These are phyloP conservation scores for Boletus tomentosulus DNA, from an alignment of 768 basidiomycete species.

Conservation along the genomic window DNA sequence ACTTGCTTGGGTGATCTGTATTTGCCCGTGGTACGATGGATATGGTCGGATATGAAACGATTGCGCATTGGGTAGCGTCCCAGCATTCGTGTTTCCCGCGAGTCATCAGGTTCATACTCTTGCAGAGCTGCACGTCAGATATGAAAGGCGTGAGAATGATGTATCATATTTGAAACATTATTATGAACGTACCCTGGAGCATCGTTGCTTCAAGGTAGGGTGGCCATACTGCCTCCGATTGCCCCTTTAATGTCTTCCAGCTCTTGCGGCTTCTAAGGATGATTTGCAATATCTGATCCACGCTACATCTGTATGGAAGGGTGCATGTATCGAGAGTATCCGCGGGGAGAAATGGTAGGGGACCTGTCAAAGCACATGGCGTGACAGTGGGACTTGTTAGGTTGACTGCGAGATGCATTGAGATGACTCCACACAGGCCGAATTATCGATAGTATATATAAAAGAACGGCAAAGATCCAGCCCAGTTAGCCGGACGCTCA, in stretches of 20 bases:
- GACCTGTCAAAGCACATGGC: background rate
- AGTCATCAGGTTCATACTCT: slow-evolving; percentile 71
- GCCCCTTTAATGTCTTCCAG: slow-evolving; percentile 69
- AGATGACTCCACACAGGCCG: slow-evolving; percentile 3
- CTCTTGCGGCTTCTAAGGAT: slow-evolving; percentile 67
- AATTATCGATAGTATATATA: slow-evolving; percentile 23
- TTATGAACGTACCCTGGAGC: slow-evolving; percentile 54
- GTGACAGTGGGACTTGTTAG: slow-evolving; percentile 4
- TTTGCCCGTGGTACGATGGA: slow-evolving; percentile 64
- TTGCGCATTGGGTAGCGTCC: slow-evolving; percentile 78
- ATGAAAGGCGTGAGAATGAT: slow-evolving; percentile 19
- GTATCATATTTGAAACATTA: slow-evolving; percentile 4
- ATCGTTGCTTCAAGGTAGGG: slow-evolving; percentile 74
- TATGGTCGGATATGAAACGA: slow-evolving; percentile 76
- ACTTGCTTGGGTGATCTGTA: slow-evolving; percentile 74
- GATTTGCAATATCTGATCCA: slow-evolving; percentile 56
- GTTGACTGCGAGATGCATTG: slow-evolving; percentile 14
- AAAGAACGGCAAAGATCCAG: slow-evolving; percentile 17
- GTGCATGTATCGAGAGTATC: slow-evolving; percentile 9
- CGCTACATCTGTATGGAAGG: slow-evolving; percentile 21
- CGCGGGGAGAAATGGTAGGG: background rate
- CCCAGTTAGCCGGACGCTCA: slow-evolving; percentile 19
- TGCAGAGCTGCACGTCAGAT: slow-evolving; percentile 48
- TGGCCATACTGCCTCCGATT: slow-evolving; percentile 74
- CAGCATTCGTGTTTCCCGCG: slow-evolving; percentile 65